Base-by-base conservation (phyloP, 1,284 basidiomycete genomes). In the Cryptococcus sp. region DNA sequence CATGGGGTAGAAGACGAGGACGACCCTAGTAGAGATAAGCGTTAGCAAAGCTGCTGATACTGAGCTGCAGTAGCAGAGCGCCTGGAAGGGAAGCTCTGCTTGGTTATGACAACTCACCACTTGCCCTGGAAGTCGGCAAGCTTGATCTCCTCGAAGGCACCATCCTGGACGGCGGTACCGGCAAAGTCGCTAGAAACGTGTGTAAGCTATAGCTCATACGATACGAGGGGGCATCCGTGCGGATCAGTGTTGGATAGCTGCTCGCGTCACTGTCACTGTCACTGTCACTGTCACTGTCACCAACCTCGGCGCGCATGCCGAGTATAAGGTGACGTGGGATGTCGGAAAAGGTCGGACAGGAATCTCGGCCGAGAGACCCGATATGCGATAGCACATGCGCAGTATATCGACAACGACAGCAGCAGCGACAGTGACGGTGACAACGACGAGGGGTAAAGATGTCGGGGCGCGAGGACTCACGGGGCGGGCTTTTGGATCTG, bases 1-100 rank as follows among this genome's bases (percentile, higher is more conserved):
- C 66, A 91, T 85, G 34, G 89, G 89, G 78, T 91, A 91, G 80
- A 89, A 90, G 77, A 89, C 81, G 19, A 90, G 82, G 45, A 91
- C 81, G 22, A 89, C 85, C 88, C 88, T 89, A 44, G 1, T 7
- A 34, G 29, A 7, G 29, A 34, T 10, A 10, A 34, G 29, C 29
- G 13, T 34, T 34, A 34, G 29, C 29, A 13, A 5, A 10, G 29
- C 13, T 10, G 29, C 2, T 10, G 8, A 34, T 10, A 10, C 8
- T 34, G 29, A 34, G 29, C 2, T n/a, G n/a, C n/a, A n/a, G n/a
- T n/a, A n/a, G n/a, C n/a, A n/a, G n/a, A n/a, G n/a, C n/a, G n/a
- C n/a, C n/a, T n/a, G n/a, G n/a, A n/a, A n/a, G n/a, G n/a, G n/a
- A n/a, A n/a, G n/a, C n/a, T n/a, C 8, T 13, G 13, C 29, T 34